Evolutionary conservation across 768 basidiomycete genomes (phyloP).

Genomic region (Hericium alpestre): DNA sequence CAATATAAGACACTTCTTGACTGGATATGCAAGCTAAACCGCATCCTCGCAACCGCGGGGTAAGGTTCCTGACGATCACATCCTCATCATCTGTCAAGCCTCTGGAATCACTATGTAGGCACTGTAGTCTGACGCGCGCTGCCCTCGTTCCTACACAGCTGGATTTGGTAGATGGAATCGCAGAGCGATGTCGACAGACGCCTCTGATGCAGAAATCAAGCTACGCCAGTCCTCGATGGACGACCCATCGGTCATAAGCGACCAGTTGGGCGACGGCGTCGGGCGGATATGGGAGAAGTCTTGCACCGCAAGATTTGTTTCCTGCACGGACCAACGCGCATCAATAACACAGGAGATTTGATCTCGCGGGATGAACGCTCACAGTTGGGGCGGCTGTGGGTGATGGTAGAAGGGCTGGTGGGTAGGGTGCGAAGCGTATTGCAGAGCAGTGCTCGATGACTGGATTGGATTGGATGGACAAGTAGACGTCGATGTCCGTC

Average conservation of each 20-base stretch:
- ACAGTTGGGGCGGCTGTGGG: background rate
- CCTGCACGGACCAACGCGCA: conserved; percentile 15
- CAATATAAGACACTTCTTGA: too few relatives aligned
- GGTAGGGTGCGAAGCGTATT: conserved; percentile 60
- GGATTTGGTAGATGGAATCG: background rate
- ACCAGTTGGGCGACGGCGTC: conserved; percentile 76
- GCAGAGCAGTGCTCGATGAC: conserved; percentile 66
- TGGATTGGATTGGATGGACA: conserved; percentile 60
- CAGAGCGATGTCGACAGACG: background rate
- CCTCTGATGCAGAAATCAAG: background rate
- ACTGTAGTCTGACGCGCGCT: too few relatives aligned
- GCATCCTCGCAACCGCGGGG: too few relatives aligned
- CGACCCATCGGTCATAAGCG: conserved; percentile 6
- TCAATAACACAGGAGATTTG: background rate
- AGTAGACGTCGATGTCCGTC: conserved; percentile 47
- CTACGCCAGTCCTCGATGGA: background rate
- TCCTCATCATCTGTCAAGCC: too few relatives aligned
- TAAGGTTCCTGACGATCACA: too few relatives aligned
- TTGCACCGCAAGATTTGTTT: conserved; percentile 44
- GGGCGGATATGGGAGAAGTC: conserved; percentile 79
- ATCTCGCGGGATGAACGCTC: background rate
- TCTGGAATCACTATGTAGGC: too few relatives aligned
- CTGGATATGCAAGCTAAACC: too few relatives aligned
- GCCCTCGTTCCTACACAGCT: background rate
- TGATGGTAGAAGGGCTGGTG: conserved; percentile 20